A percentile compares a stretch with the other conserved stretches of the same genome.
Evolutionary conservation across 345 rosid genomes (phyloP).

Genomic region (Aquilaria malaccensis): DNA sequence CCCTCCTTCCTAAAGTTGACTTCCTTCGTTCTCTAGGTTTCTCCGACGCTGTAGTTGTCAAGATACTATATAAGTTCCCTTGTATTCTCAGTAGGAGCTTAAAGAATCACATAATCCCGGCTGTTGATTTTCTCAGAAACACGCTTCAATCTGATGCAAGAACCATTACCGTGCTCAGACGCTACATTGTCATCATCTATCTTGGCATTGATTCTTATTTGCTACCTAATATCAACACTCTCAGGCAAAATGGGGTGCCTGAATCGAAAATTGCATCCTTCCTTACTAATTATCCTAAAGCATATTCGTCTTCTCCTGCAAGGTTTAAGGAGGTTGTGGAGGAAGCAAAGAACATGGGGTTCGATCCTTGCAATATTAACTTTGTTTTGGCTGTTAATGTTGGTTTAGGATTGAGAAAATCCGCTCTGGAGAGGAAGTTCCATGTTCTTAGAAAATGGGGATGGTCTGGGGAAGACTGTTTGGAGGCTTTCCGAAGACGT

Average conservation of each 20-base stretch:
- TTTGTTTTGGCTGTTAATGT: constrained; percentile 15
- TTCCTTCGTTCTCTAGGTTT: constrained; percentile 22
- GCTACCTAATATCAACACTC: constrained; percentile 1
- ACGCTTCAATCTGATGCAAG: constrained; percentile 12
- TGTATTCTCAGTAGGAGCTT: constrained; percentile 16
- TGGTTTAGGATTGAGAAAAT: neutral
- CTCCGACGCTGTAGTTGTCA: constrained; percentile 8
- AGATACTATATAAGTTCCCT: constrained; percentile 14
- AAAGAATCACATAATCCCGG: constrained; percentile 15
- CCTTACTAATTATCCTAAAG: neutral
- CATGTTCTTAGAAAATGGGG: constrained; percentile 22
- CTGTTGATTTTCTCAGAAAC: constrained; percentile 16
- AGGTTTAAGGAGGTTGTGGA: constrained; percentile 11
- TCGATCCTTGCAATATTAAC: constrained; percentile 4
- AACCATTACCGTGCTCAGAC: constrained; percentile 11
- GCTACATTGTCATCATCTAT: constrained; percentile 5
- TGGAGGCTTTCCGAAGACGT: constrained; percentile 9
- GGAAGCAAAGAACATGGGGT: constrained; percentile 15
- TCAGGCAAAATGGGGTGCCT: constrained; percentile 24
- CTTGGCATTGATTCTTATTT: neutral
- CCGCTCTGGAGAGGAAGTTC: constrained; percentile 17
- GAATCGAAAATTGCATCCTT: constrained; percentile 1
- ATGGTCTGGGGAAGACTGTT: constrained; percentile 18
- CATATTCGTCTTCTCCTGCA: neutral
- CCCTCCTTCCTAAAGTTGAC: constrained; percentile 26